Evolutionary conservation across 2,329 filamentous ascomycete species (phyloP).

Genomic region (Epichloe glyceriae): DNA sequence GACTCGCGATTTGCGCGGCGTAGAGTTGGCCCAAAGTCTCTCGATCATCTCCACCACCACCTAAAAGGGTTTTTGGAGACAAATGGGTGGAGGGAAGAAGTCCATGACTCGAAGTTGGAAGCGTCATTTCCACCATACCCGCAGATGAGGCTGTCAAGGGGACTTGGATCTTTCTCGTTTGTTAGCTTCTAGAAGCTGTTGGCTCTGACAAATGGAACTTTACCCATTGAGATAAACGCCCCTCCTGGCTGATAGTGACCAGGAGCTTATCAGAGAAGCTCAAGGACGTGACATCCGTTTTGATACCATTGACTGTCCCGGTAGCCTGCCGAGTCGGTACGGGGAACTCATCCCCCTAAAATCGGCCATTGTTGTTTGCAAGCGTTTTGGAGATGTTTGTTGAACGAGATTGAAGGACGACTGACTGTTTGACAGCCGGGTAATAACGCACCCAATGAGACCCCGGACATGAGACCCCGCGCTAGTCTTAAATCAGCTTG

Average conservation of each 20-base stretch:
- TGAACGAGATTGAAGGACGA: not conserved
- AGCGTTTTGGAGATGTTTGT: constrained; percentile 3
- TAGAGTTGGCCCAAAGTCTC: constrained; percentile 81
- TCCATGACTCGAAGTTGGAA: constrained; percentile 31
- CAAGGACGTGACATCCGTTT: constrained; percentile 60
- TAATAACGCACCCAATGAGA: not conserved
- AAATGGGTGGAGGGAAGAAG: constrained; percentile 67
- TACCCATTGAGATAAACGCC: constrained; percentile 86
- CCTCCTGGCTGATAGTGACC: constrained; percentile 76
- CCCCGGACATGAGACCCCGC: constrained; percentile 22
- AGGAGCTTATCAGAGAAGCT: constrained; percentile 84
- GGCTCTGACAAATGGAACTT: constrained; percentile 9
- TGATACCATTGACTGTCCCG: constrained; percentile 51
- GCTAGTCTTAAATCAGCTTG: constrained; percentile 19
- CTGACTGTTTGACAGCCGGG: not conserved
- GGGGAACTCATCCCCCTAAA: constrained; percentile 51
- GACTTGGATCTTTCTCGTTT: constrained; percentile 54
- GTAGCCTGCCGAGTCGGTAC: constrained; percentile 46
- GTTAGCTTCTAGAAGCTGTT: constrained; percentile 1
- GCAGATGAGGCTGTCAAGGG: constrained; percentile 57
- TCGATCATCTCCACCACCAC: constrained; percentile 64
- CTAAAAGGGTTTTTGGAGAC: constrained; percentile 76
- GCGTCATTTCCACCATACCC: constrained; percentile 47
- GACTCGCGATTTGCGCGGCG: constrained; percentile 77
- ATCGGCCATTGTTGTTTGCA: constrained; percentile 16